Evolutionary conservation across 352 stramenopile genomes (phyloP), one percentile per base, ranked within the genome.

Genomic region (Phytopythium cucurbitacearum): DNA sequence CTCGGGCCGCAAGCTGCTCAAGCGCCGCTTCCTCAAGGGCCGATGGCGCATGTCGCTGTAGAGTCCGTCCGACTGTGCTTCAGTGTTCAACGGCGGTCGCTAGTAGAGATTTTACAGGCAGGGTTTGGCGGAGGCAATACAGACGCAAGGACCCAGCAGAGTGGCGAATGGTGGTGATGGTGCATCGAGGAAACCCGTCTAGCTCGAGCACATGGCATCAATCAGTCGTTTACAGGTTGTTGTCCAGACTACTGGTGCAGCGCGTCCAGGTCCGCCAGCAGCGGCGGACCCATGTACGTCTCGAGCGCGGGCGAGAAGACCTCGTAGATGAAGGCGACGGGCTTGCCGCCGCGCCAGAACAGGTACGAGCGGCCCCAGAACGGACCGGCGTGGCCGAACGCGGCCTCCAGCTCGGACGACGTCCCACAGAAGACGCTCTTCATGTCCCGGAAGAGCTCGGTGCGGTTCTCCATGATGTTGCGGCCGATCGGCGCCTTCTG

Each of bases 311-410:
- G 85, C 28, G 85, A 93, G 59, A 95, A 95, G 8, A 95, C 85
- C 56, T 95, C 85, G 68, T 95, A 95, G 62, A 95, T 93, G 64
- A 91, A 87, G 55, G 82, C 90, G 4, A 93, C 70, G 34, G 85
- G 80, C 11, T 78, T 65, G 10, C 80, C 81, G 15, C 80, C 74
- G 41, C 85, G 85, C 85, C 85, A 92, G 65, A 95, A 95, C 13
- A 95, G 60, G 50, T 95, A 95, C 32, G 79, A 89, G 40, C 85
- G 80, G 11, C 85, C 85, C 82, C 82, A 95, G 62, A 93, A 92
- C 7, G 82, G 82, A 0, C 85, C 85, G 0, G 60, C 5, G n/a
- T 72, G 58, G 4, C 76, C 80, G 41, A 95, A 95, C 12, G 75
- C 76, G 34, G 64, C 54, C 55, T 87, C 82, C 12, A 94, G 58